phyloP scores from a whole-genome alignment of 306 rosid genomes.

The Casuarina cunninghamiana region DNA sequence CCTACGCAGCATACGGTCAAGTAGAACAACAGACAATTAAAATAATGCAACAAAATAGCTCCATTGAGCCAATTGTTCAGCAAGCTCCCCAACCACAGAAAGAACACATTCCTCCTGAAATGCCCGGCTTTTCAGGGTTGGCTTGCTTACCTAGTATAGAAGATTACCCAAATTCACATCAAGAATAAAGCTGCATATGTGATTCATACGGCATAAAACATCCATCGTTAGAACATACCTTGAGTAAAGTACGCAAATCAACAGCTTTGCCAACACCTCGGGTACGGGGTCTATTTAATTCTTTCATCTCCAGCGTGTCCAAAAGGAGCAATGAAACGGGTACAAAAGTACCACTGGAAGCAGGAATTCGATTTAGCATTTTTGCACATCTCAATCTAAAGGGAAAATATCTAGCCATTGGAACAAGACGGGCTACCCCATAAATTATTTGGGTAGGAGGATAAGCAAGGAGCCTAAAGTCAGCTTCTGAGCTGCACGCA shows the following conservation, averaged over 20 bases:
- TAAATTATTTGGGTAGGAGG: slow-evolving; percentile 82
- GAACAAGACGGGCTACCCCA: slow-evolving; percentile 89
- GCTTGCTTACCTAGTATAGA: slow-evolving; percentile 74
- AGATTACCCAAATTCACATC: slow-evolving; percentile 19
- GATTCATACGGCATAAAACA: slow-evolving; percentile 2
- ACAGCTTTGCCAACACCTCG: slow-evolving; percentile 89
- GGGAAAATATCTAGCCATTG: slow-evolving; percentile 84
- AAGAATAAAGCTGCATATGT: slow-evolving; percentile 10
- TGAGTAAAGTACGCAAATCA: slow-evolving; percentile 74
- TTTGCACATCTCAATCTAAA: slow-evolving; percentile 79
- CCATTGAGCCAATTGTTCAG: slow-evolving; percentile 89
- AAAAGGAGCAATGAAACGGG: slow-evolving; percentile 88
- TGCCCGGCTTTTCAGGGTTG: slow-evolving; percentile 79
- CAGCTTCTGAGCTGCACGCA: slow-evolving; percentile 69
- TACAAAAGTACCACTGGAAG: slow-evolving; percentile 61
- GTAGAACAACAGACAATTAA: slow-evolving; percentile 80
- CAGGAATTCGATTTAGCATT: slow-evolving; percentile 79
- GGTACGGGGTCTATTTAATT: slow-evolving; percentile 73
- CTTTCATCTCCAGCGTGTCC: slow-evolving; percentile 98
- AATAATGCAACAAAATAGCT: slow-evolving; percentile 84
- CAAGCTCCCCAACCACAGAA: slow-evolving; percentile 87
- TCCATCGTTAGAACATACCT: slow-evolving; percentile 44
- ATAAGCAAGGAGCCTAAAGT: slow-evolving; percentile 84
- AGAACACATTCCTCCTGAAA: slow-evolving; percentile 94
- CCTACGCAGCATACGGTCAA: slow-evolving; percentile 72